Evolutionary conservation across 1,284 basidiomycete genomes (phyloP).

Genomic region (Ustilago cynodontis): DNA sequence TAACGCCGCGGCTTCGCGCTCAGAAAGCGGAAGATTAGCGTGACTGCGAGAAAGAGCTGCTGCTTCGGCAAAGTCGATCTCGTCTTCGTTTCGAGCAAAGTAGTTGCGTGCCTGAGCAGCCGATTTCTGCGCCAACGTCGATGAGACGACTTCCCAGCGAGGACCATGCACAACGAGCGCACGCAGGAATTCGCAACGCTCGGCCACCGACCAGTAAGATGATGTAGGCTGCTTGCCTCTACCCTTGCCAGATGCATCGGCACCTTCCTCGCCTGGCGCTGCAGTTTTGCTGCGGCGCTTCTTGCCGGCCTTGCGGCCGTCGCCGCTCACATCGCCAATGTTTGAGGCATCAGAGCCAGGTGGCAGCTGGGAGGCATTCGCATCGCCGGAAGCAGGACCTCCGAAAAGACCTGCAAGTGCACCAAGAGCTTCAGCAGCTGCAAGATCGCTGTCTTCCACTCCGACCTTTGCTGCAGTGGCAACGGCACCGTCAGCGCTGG

Average conservation of each 20-base stretch:
- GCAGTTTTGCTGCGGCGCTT: constrained; percentile 42
- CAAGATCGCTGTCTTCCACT: constrained; percentile 67
- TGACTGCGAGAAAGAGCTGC: constrained; percentile 57
- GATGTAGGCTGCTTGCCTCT: constrained; percentile 64
- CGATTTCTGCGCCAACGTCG: constrained; percentile 82
- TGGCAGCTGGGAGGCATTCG: not conserved
- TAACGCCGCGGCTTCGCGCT: constrained; percentile 44
- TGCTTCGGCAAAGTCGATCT: constrained; percentile 63
- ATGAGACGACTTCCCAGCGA: constrained; percentile 81
- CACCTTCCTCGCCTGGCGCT: constrained; percentile 31
- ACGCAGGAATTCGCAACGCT: constrained; percentile 75
- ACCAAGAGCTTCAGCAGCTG: constrained; percentile 70
- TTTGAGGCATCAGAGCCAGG: not conserved
- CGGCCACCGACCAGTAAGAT: constrained; percentile 74
- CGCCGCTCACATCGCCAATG: constrained; percentile 9
- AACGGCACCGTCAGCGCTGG: not conserved
- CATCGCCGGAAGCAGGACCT: constrained; percentile 19
- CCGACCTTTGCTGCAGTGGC: constrained; percentile 18
- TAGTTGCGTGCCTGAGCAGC: constrained; percentile 81
- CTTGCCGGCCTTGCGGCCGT: constrained; percentile 38
- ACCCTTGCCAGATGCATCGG: constrained; percentile 25
- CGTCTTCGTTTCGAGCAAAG: constrained; percentile 71
- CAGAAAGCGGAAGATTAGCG: constrained; percentile 42
- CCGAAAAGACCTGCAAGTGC: constrained; percentile 63
- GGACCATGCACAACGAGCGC: constrained; percentile 79